Conservation (phyloP, 805 yeast species). For the Pichia ethanolica region DNA sequence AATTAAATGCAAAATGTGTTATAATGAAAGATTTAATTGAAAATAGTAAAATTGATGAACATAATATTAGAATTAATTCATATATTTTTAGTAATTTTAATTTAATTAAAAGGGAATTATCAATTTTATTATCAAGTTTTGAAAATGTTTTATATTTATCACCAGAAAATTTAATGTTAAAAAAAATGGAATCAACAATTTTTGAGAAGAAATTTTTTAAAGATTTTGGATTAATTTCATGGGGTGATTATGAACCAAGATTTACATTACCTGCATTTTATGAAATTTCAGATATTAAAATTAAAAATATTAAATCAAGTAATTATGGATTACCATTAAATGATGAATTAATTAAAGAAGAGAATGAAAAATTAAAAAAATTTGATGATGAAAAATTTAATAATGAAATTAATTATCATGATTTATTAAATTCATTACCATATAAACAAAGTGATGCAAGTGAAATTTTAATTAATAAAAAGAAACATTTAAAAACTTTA, state of each 20-base stretch:
- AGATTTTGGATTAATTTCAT: conserved; percentile 48
- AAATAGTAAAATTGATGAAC: conserved; percentile 23
- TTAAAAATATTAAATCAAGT: conserved; percentile 29
- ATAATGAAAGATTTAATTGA: conserved; percentile 40
- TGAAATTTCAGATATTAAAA: conserved; percentile 44
- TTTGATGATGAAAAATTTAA: conserved; percentile 23
- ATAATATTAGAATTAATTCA: conserved; percentile 13
- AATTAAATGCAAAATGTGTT: conserved; percentile 52
- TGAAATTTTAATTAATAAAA: conserved; percentile 41
- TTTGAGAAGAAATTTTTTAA: conserved; percentile 41
- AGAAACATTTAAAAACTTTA: conserved; percentile 39
- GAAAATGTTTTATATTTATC: conserved; percentile 40
- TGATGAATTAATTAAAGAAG: conserved; percentile 2
- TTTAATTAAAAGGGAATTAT: conserved; percentile 33
- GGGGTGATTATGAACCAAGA: conserved; percentile 85
- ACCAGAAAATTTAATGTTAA: conserved; percentile 38
- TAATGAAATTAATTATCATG: conserved; percentile 18
- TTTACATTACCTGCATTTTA: conserved; percentile 67
- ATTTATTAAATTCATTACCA: conserved; percentile 39
- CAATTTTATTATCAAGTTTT: conserved; percentile 37
- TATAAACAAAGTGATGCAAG: conserved; percentile 46
- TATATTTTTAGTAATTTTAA: conserved; percentile 33
- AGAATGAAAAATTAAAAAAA: conserved; percentile 1
- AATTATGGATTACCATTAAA: conserved; percentile 25
- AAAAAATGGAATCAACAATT: conserved; percentile 31